These are phyloP conservation scores for Xylaria sp. DNA, from an alignment of 2,329 filamentous ascomycete species.

Conservation along the genomic window DNA sequence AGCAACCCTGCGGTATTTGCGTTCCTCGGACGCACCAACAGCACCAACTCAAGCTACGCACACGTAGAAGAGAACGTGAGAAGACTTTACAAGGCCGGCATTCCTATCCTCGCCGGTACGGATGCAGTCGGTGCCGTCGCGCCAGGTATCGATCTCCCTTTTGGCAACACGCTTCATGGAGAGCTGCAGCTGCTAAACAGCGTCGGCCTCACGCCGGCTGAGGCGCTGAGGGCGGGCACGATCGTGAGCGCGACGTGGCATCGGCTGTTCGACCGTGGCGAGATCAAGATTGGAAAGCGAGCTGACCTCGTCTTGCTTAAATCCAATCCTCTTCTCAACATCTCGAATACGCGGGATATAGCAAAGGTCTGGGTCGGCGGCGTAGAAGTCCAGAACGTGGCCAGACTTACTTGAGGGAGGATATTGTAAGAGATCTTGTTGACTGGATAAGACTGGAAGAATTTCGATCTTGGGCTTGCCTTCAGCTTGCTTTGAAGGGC, in stretches of 20 bases:
- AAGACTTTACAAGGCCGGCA: slow-evolving; percentile 44
- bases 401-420: not conserved
- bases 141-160: slow-evolving; percentile 39
- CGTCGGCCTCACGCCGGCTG: slow-evolving; percentile 43
- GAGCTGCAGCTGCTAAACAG: slow-evolving; percentile 46
- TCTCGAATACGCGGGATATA: slow-evolving; percentile 45
- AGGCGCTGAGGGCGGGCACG: slow-evolving; percentile 47
- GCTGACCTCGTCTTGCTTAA: slow-evolving; percentile 48
- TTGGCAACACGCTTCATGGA: slow-evolving; percentile 43
- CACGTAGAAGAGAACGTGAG: slow-evolving; percentile 61
- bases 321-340: slow-evolving; percentile 45
- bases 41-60: slow-evolving; percentile 46
- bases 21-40: slow-evolving; percentile 38
- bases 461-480: not conserved
- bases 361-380: slow-evolving; percentile 45
- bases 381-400: slow-evolving; percentile 35
- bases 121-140: slow-evolving; percentile 42
- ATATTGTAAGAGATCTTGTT: not conserved
- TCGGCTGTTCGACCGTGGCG: slow-evolving; percentile 44
- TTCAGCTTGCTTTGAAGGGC: too few relatives aligned
- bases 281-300: slow-evolving; percentile 42
- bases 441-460: not conserved
- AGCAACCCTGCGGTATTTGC: slow-evolving; percentile 34
- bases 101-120: slow-evolving; percentile 50
- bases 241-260: slow-evolving; percentile 39